Evolutionary conservation across 371 early-diverging fungal genomes (phyloP).

Genomic region (Mucor lusitanicus): DNA sequence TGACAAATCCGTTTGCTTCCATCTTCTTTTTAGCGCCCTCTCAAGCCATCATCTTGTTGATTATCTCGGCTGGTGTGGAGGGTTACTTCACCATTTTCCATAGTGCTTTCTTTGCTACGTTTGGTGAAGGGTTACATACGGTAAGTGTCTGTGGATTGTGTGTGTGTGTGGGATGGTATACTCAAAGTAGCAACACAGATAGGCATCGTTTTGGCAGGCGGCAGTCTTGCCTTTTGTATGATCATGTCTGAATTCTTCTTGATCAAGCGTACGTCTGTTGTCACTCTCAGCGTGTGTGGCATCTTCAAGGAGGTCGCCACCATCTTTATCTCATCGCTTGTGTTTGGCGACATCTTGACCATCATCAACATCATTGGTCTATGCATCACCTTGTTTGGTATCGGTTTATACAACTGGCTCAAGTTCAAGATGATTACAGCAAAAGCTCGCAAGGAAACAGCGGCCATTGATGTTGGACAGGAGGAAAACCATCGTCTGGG

Average conservation of each 20-base stretch:
- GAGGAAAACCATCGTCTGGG: not conserved
- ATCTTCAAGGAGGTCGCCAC: constrained; percentile 88
- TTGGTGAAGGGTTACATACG: constrained; percentile 40
- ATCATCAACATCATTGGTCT: constrained; percentile 69
- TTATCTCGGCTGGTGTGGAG: constrained; percentile 66
- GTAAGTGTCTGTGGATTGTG: constrained; percentile 17
- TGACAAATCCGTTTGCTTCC: constrained; percentile 84
- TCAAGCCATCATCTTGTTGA: constrained; percentile 65
- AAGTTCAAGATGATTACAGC: constrained; percentile 34
- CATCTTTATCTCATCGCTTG: constrained; percentile 61
- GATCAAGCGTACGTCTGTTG: constrained; percentile 84
- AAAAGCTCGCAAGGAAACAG: constrained; percentile 11
- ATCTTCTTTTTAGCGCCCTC: constrained; percentile 77
- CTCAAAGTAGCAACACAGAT: constrained; percentile 19
- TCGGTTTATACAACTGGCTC: constrained; percentile 66
- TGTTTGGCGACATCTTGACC: constrained; percentile 77
- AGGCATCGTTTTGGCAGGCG: constrained; percentile 60
- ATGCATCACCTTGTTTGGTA: constrained; percentile 71
- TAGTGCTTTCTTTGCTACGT: constrained; percentile 48
- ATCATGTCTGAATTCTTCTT: constrained; percentile 85
- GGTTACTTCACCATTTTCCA: constrained; percentile 59
- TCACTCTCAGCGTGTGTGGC: constrained; percentile 91
- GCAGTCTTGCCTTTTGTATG: constrained; percentile 87
- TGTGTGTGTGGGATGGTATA: not conserved
- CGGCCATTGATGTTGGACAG: not conserved